Conservation (phyloP, 108 stramenopile species). For the Cyclotella kingstonii region DNA sequence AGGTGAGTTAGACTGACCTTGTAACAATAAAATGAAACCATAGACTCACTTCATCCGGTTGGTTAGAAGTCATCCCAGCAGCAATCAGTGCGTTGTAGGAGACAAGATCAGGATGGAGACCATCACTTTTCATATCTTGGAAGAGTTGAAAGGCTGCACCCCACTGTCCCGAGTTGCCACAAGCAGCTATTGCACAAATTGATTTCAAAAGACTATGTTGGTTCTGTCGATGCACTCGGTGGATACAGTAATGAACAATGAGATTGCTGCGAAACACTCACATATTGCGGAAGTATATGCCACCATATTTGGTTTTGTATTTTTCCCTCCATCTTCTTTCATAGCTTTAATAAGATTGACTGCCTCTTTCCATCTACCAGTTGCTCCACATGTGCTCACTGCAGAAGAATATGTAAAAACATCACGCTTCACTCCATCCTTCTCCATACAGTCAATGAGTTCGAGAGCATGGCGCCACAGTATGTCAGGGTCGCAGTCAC, state of each 20-base stretch:
- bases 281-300: slow-evolving; percentile 70
- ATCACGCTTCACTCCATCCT: slow-evolving; percentile 62
- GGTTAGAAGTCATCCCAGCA: slow-evolving; percentile 58
- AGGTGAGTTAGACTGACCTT: too few species aligned
- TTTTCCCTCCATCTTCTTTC: slow-evolving; percentile 52
- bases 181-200: slow-evolving; percentile 31
- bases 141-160: slow-evolving; percentile 66
- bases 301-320: slow-evolving; percentile 61
- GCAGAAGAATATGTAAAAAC: slow-evolving; percentile 77
- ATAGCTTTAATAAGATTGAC: slow-evolving; percentile 62
- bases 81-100: slow-evolving; percentile 79
- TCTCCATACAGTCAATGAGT: slow-evolving; percentile 64
- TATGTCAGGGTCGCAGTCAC: slow-evolving; percentile 20
- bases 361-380: slow-evolving; percentile 80
- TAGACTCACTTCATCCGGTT: slow-evolving; percentile 39
- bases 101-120: slow-evolving; percentile 63
- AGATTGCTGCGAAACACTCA: slow-evolving; percentile 20
- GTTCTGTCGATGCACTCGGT: not conserved
- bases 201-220: not conserved
- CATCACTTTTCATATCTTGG: slow-evolving; percentile 61
- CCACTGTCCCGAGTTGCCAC: slow-evolving; percentile 61
- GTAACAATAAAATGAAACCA: too few species aligned
- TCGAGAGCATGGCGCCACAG: slow-evolving; percentile 56
- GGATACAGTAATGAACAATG: slow-evolving; percentile 2
- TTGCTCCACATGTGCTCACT: slow-evolving; percentile 72